These are phyloP conservation scores for Capronia americana DNA, from an alignment of 2,329 filamentous ascomycete species.

Conservation along the genomic window DNA sequence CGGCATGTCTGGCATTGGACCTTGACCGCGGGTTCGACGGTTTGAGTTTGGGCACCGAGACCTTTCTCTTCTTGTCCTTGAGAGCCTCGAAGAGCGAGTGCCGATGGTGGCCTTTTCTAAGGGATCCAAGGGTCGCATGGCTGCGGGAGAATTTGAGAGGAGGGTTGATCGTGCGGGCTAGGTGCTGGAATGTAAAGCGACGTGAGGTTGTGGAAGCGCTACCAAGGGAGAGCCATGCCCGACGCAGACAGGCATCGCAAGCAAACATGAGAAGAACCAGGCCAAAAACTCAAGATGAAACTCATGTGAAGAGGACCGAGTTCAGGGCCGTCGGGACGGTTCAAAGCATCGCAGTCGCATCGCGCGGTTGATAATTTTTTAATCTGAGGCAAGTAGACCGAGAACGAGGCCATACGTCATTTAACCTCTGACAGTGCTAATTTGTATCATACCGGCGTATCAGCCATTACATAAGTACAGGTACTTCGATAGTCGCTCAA, in stretches of 20 bases:
- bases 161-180: conserved; percentile 11
- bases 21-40: conserved; percentile 21
- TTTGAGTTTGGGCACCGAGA: conserved; percentile 13
- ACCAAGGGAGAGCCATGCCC: conserved; percentile 27
- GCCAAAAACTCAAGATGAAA: conserved; percentile 2
- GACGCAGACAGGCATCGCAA: conserved; percentile 37
- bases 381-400: conserved; percentile 23
- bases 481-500: neutral
- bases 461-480: neutral
- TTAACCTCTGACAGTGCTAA: neutral
- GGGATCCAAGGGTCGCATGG: conserved; percentile 34
- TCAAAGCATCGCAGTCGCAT: neutral
- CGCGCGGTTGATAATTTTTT: conserved; percentile 8
- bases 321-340: conserved; percentile 1
- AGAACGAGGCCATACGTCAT: conserved; percentile 17
- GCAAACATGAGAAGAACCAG: conserved; percentile 36
- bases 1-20: conserved; percentile 23
- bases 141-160: conserved; percentile 20
- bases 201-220: neutral
- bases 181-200: neutral
- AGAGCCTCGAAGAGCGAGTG: conserved; percentile 25
- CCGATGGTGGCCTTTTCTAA: conserved; percentile 39
- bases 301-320: neutral
- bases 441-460: neutral
- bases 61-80: conserved; percentile 12